Conservation (phyloP, 73 alveolate genomes). For the Paramecium sexaurelia region DNA sequence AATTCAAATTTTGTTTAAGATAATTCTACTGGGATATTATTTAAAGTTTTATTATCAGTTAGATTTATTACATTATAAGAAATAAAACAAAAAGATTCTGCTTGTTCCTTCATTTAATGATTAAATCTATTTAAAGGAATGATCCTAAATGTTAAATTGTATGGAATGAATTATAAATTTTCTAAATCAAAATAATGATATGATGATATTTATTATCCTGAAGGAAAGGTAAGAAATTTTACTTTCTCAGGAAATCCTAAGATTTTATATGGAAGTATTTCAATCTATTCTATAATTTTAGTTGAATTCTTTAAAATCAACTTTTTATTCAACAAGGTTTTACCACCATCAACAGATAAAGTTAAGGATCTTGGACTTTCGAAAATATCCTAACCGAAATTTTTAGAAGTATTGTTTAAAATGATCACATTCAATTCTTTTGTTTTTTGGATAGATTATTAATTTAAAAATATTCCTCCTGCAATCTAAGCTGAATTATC, state of each 20-base stretch:
- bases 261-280: not conserved
- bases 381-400: not conserved
- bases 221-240: not conserved
- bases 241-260: not conserved
- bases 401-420: not conserved
- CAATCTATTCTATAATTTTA: not conserved
- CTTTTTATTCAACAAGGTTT: not conserved
- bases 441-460: not conserved
- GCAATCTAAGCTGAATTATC: not conserved
- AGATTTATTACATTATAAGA: not conserved
- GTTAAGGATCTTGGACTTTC: not conserved
- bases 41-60: not conserved
- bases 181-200: not conserved
- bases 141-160: not conserved
- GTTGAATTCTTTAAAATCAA: not conserved
- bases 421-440: not conserved
- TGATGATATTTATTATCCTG: not conserved
- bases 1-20: not conserved
- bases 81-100: not conserved
- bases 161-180: not conserved
- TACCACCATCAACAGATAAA: not conserved
- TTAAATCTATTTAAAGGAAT: not conserved
- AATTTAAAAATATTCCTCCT: not conserved
- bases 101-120: not conserved
- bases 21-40: not conserved